Percentiles rank a stretch among this genome's conserved stretches.
Evolutionary conservation across 805 yeast species (phyloP).

Genomic region (Saccharomycopsis sp.): DNA sequence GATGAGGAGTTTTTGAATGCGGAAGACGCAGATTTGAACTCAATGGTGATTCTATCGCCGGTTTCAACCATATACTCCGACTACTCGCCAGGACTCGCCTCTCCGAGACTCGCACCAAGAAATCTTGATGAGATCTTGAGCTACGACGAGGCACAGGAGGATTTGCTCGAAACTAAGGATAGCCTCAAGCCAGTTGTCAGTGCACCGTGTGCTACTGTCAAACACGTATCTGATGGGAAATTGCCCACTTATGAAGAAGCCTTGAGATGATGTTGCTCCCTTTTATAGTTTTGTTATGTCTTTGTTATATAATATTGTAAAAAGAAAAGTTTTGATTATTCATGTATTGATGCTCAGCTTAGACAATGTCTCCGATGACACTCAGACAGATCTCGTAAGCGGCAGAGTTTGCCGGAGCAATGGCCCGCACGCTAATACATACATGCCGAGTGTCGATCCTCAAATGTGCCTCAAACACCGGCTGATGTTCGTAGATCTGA

Average conservation of each 20-base stretch:
- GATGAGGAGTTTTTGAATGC: neutral
- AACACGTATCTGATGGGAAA: neutral
- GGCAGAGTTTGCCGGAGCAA: too few relatives aligned
- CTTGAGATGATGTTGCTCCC: neutral
- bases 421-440: too few relatives aligned
- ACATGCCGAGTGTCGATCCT: too few relatives aligned
- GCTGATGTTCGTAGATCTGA: too few relatives aligned
- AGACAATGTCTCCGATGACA: too few relatives aligned
- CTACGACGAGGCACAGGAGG: neutral
- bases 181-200: neutral
- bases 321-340: too few relatives aligned
- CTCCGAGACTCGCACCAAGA: neutral
- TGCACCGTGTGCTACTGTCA: neutral
- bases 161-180: neutral
- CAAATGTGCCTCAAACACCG: too few relatives aligned
- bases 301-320: too few relatives aligned
- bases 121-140: neutral
- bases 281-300: too few relatives aligned
- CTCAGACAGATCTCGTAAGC: too few relatives aligned
- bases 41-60: constrained; percentile 9
- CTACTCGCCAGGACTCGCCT: neutral
- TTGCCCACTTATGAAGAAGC: constrained; percentile 1
- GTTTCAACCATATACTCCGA: constrained; percentile 8
- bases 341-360: too few relatives aligned
- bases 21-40: constrained; percentile 1